Base-by-base conservation (phyloP, 768 basidiomycete genomes). In the Podaxis sp. region DNA sequence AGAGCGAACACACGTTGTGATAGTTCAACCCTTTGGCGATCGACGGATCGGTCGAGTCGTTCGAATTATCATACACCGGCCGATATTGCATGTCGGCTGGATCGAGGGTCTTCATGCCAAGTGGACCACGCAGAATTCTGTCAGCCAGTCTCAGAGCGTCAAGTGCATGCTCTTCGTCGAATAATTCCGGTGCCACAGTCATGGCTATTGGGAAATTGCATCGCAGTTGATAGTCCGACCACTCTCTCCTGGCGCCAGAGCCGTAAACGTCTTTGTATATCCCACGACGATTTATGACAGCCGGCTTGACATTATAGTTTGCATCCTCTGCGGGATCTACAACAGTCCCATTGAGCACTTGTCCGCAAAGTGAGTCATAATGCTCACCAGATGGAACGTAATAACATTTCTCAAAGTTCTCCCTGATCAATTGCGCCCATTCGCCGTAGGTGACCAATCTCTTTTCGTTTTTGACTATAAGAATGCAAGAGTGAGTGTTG, bases 261-360 rank as follows among this genome's bases (percentile, higher is more conserved):
- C 96, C 94, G 67, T 90, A 90, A 6, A 99, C 94, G 72, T 99
- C 97, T 81, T 99, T 99, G 82, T 99, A 99, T 71, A 98, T 96
- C 4, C 96, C 97, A 62, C 97, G 84, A 13, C 94, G 88, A 72
- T 94, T 91, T 64, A 97, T 81, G 38, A 98, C 74, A 24, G 68
- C 80, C 2, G 91, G 68, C 69, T 93, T 80, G 68, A 97, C 74
- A 59, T 82, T 81, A 77, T 94, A 94, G 15, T 86, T 77, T 3
- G 68, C 65, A 70, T 99, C 96, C 26, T 91, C 84, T 11, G 77
- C 70, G 1, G 88, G 82, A 71, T 96, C 95, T 91, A 71, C 33
- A 48, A 41, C 56, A 48, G 24, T 30, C 22, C 15, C 17, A 37
- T 11, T 68, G 36, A 63, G 36, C 37, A 33, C 38, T n/a, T n/a